A percentile compares a stretch with the other conserved stretches of the same genome.
phyloP scores from a whole-genome alignment of 306 rosid genomes.

The Adenanthera pavonina region DNA sequence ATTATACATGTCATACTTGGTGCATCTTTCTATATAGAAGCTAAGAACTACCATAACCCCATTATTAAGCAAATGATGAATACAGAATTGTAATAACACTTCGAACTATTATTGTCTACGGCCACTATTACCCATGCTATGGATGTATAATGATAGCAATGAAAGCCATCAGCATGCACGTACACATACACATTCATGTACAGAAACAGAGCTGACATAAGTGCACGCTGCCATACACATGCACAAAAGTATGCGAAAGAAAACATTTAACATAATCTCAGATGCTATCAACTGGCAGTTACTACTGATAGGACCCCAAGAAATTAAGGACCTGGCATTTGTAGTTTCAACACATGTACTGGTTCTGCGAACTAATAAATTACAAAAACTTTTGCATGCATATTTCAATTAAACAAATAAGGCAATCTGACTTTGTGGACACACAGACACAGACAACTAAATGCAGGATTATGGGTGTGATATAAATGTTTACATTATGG shows the following conservation, averaged over 20 bases:
- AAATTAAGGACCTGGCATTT: slow-evolving; percentile 3
- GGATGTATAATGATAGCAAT: slow-evolving; percentile 10
- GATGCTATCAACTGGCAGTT: slow-evolving; percentile 1
- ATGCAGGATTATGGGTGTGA: neutral
- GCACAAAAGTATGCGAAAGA: neutral
- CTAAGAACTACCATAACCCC: neutral
- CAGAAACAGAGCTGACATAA: neutral
- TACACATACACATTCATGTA: neutral
- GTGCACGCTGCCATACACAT: neutral
- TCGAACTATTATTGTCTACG: neutral
- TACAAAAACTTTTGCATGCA: neutral
- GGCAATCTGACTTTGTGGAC: neutral
- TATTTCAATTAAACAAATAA: slow-evolving; percentile 16
- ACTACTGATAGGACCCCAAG: neutral
- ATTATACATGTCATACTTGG: neutral
- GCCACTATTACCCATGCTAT: neutral
- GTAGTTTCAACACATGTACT: slow-evolving; percentile 16
- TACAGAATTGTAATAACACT: neutral
- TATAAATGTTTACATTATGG: slow-evolving; percentile 74
- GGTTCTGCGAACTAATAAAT: slow-evolving; percentile 1
- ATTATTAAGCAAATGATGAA: neutral
- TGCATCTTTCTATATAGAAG: neutral
- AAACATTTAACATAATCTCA: slow-evolving; percentile 7
- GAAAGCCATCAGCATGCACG: neutral
- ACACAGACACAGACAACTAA: neutral